Evolutionary conservation across 2,329 filamentous ascomycete species (phyloP), one percentile per base, ranked within the genome.

Genomic region (Penicillium janthinellum): DNA sequence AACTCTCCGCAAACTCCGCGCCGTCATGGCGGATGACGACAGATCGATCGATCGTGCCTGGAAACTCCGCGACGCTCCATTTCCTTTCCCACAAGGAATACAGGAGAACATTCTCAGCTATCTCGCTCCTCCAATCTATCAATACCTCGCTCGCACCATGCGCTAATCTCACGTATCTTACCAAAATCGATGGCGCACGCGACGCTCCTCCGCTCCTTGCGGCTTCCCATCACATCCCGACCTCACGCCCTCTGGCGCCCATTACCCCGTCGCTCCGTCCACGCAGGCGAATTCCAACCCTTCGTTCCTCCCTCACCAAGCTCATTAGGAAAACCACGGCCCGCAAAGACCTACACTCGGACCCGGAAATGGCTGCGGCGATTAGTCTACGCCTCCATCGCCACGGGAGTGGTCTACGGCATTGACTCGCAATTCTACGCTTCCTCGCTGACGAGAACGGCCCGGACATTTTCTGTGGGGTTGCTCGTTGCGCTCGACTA

Each of bases 401-500:
- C 86, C 3, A 79, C 85, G 38, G 90, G 88, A 34, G 73, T 83
- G 5, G 74, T 87, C 55, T 96, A 91, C 73, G 76, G 86, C 10
- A 70, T 89, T 61, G 95, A 99, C 77, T 84, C 77, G 14, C 84
- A 89, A 64, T 82, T 90, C 71, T 96, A 95, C 76, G 91, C 92
- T 53, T 89, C 90, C 0, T 89, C 91, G 12, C 79, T 96, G 28
- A 86, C 84, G 39, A 90, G 95, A 57, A 94, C 90, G 25, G 76
- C 90, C 44, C 89, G 90, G 44, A 97, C 95, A 0, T 96, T 98
- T 74, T 83, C 84, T 42, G 86, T 86, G 2, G 94, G 92, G 7
- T 79, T 96, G 11, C 72, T 93, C 48, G 90, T 96, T 15, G 94
- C 93, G 0, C 71, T 93, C 25, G 95, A 99, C 79, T 98, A 99